Percentiles rank a stretch among this genome's conserved stretches.
These are phyloP conservation scores for Triangularia verruculosa DNA, from an alignment of 2,329 filamentous ascomycete genomes.

Conservation along the genomic window DNA sequence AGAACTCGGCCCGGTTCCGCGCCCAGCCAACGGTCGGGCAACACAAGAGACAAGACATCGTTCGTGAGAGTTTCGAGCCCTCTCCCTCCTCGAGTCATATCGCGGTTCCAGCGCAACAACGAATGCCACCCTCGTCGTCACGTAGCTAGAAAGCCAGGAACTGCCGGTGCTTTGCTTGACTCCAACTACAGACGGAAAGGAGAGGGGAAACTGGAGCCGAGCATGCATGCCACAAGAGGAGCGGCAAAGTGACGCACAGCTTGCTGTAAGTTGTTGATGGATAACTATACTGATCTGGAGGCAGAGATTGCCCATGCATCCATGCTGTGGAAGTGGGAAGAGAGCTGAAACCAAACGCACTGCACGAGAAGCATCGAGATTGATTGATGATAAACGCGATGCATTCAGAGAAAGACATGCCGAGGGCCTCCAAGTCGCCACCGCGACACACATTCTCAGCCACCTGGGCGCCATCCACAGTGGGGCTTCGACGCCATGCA, in stretches of 20 bases:
- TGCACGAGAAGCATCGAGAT: background rate
- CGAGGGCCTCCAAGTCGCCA: background rate
- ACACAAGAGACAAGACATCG: background rate
- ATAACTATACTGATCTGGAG: background rate
- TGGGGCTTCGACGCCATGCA: background rate
- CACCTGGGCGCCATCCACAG: background rate
- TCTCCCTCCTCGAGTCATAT: background rate
- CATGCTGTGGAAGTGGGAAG: background rate
- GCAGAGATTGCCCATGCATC: background rate
- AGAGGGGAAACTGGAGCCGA: background rate
- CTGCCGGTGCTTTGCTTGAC: too few relatives aligned
- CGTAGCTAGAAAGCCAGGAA: too few relatives aligned
- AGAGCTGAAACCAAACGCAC: background rate
- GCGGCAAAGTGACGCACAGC: background rate
- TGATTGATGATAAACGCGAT: background rate
- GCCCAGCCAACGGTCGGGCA: background rate
- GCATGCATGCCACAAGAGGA: background rate
- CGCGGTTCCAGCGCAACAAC: background rate
- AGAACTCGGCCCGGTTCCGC: background rate
- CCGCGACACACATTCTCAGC: background rate
- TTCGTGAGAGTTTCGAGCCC: background rate
- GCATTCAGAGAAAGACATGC: too few relatives aligned
- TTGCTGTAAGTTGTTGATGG: background rate
- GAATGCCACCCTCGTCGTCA: background rate
- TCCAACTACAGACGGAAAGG: too few relatives aligned